phyloP scores from a whole-genome alignment of 352 stramenopile genomes.

The Globisporangium carolinianum region DNA sequence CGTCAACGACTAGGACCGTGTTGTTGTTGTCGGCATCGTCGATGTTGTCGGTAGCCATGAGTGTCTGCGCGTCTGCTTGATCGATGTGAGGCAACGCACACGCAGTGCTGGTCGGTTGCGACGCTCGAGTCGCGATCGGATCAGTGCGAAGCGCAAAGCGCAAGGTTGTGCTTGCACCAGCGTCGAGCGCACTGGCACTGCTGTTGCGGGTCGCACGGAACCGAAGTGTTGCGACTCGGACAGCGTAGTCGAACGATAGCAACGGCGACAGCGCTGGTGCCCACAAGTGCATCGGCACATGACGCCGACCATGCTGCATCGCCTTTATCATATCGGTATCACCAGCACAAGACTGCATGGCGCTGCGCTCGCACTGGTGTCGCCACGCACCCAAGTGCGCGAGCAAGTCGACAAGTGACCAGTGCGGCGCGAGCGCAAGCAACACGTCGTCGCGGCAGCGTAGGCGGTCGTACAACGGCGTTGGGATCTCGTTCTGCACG shows the following conservation, averaged over 20 bases:
- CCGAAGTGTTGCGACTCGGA: not conserved
- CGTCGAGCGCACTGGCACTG: not conserved
- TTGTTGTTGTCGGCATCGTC: not conserved
- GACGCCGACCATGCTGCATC: too few species aligned
- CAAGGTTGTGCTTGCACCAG: not conserved
- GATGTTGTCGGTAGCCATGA: not conserved
- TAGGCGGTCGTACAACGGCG: not conserved
- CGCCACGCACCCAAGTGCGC: slow-evolving; percentile 3
- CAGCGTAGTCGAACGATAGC: not conserved
- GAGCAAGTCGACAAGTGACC: slow-evolving; percentile 6
- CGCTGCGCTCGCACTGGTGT: not conserved
- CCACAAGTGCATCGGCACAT: slow-evolving; percentile 1
- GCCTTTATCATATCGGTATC: too few species aligned
- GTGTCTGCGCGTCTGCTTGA: too few species aligned
- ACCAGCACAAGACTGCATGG: not conserved
- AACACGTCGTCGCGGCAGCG: not conserved
- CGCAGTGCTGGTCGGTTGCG: not conserved
- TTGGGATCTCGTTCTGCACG: slow-evolving; percentile 7
- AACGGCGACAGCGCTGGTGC: slow-evolving; percentile 1
- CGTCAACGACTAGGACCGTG: slow-evolving; percentile 9
- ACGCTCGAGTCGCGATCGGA: too few species aligned
- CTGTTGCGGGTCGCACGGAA: not conserved
- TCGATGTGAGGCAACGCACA: too few species aligned
- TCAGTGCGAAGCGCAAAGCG: not conserved
- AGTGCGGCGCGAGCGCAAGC: not conserved